These are phyloP conservation scores for Neostapfia colusana DNA, from an alignment of 176 grass and related monocot genomes.

Conservation along the genomic window DNA sequence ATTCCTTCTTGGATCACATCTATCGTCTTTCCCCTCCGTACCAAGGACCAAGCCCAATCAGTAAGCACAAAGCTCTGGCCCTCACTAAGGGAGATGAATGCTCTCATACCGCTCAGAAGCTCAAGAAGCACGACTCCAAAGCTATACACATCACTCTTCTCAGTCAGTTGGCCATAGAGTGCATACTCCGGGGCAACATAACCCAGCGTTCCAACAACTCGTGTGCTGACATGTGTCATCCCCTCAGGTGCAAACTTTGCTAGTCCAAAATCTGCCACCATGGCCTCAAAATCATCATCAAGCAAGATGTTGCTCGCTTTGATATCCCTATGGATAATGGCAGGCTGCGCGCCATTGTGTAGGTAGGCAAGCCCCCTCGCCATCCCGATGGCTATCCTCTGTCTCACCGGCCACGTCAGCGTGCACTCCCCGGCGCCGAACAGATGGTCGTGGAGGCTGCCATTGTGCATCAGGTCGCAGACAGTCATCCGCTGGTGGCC, in stretches of 20 bases:
- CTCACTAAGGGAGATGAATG: constrained; percentile 69
- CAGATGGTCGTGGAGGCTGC: constrained; percentile 88
- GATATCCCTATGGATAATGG: constrained; percentile 98
- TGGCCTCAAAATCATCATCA: constrained; percentile 76
- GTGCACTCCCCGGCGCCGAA: constrained; percentile 47
- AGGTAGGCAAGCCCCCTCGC: constrained; percentile 77
- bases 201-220: constrained; percentile 80
- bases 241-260: constrained; percentile 92
- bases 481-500: constrained; percentile 93
- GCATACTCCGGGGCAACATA: constrained; percentile 93
- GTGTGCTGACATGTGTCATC: constrained; percentile 90
- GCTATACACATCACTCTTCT: constrained; percentile 93
- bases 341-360: constrained; percentile 58
- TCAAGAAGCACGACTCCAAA: constrained; percentile 89
- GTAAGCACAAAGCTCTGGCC: constrained; percentile 72
- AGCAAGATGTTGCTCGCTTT: constrained; percentile 88
- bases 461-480: constrained; percentile 88
- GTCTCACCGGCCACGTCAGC: constrained; percentile 65
- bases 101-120: constrained; percentile 82
- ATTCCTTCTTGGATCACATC: constrained; percentile 89
- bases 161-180: constrained; percentile 87
- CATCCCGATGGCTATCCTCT: constrained; percentile 78
- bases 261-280: constrained; percentile 89
- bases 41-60: constrained; percentile 94
- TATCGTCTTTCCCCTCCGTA: constrained; percentile 52